Percentiles rank a stretch among this genome's conserved stretches.
These are phyloP conservation scores for Candida sithepensis DNA, from an alignment of 805 yeast species.

Conservation along the genomic window DNA sequence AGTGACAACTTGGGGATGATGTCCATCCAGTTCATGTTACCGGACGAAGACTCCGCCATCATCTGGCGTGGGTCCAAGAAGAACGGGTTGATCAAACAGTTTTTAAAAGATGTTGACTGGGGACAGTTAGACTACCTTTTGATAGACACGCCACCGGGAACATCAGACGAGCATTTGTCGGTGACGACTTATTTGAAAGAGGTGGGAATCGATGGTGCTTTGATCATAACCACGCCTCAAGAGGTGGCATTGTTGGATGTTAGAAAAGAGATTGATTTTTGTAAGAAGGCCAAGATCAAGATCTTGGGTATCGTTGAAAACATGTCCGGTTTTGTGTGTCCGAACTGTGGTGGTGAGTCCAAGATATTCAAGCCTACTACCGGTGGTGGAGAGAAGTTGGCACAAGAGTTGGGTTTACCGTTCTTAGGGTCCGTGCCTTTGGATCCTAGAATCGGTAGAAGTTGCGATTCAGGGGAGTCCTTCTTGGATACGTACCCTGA, in stretches of 20 bases:
- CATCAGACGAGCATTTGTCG: slow-evolving; percentile 94
- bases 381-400: slow-evolving; percentile 88
- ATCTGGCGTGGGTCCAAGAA: slow-evolving; percentile 98
- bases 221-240: slow-evolving; percentile 94
- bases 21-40: slow-evolving; percentile 94
- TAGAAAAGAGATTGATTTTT: slow-evolving; percentile 91
- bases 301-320: slow-evolving; percentile 91
- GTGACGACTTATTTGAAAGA: slow-evolving; percentile 86
- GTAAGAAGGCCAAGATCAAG: slow-evolving; percentile 83
- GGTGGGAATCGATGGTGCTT: slow-evolving; percentile 91
- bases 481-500: slow-evolving; percentile 83
- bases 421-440: slow-evolving; percentile 92
- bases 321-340: slow-evolving; percentile 98
- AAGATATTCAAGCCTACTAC: slow-evolving; percentile 92
- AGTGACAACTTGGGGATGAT: slow-evolving; percentile 93
- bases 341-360: slow-evolving; percentile 86
- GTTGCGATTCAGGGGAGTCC: slow-evolving; percentile 83
- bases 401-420: slow-evolving; percentile 72
- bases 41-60: slow-evolving; percentile 87
- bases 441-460: slow-evolving; percentile 89
- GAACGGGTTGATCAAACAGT: slow-evolving; percentile 88
- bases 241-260: slow-evolving; percentile 95
- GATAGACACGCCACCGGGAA: slow-evolving; percentile 98
- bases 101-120: slow-evolving; percentile 94
- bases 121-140: slow-evolving; percentile 81